Percentiles rank a stretch among this genome's conserved stretches.
phyloP scores from a whole-genome alignment of 139 green algal genomes.

The Auxenochlorella pyrenoidosa region DNA sequence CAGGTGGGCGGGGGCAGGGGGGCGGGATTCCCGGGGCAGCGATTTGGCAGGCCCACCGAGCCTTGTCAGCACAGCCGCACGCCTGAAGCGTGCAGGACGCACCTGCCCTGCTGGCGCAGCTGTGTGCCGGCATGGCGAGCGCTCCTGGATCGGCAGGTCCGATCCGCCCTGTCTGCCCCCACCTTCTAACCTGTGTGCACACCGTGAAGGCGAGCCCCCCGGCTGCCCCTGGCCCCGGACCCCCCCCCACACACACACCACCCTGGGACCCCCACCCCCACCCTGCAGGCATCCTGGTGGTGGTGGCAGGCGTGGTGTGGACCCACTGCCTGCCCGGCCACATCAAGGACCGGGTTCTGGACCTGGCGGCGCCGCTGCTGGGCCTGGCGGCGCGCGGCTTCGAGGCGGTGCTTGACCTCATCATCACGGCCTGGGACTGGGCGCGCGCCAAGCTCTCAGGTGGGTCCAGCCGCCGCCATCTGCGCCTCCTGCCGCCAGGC shows the following conservation, averaged over 20 bases:
- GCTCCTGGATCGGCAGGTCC: no score
- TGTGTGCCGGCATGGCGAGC: no score
- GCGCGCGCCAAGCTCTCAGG: slow-evolving; percentile 16
- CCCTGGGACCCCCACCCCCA: not conserved
- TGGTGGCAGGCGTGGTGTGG: slow-evolving; percentile 48
- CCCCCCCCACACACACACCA: no score
- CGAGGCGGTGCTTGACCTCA: slow-evolving; percentile 26
- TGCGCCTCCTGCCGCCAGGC: not conserved
- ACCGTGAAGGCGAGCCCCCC: no score
- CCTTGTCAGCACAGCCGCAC: no score
- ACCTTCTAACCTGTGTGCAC: no score
- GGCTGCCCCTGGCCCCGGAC: not conserved
- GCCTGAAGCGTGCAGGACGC: no score
- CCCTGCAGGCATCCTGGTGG: slow-evolving; percentile 31
- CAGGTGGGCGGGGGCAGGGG: slow-evolving; percentile 18
- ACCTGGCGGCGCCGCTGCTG: slow-evolving; percentile 20
- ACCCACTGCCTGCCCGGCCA: slow-evolving; percentile 27
- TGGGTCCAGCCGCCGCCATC: not conserved
- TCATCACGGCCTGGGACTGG: slow-evolving; percentile 47
- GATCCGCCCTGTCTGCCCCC: no score
- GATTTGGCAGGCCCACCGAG: no score
- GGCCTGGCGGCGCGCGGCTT: not conserved
- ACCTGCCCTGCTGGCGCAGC: no score
- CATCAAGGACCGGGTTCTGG: slow-evolving; percentile 1
- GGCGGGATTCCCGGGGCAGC: no score